A percentile compares a stretch with the other conserved stretches of the same genome.
Conservation (phyloP, 1,284 basidiomycete species). For the Volvariella surrecta region DNA sequence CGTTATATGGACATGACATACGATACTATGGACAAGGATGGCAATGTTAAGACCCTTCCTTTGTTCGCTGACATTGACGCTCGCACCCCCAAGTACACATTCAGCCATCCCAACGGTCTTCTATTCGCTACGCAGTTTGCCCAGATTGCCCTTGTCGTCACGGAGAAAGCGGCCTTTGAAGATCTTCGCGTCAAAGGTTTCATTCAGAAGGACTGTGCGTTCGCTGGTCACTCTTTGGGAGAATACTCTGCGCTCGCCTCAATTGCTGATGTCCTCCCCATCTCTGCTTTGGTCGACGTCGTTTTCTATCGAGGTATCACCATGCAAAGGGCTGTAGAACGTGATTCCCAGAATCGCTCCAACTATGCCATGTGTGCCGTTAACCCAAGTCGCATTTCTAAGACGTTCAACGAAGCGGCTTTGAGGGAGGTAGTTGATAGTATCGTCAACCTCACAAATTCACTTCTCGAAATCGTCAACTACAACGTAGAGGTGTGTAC, state of each 20-base stretch:
- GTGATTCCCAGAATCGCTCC: constrained; percentile 86
- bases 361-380: constrained; percentile 99
- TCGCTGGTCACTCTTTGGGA: constrained; percentile 96
- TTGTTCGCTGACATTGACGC: constrained; percentile 90
- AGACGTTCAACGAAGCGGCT: constrained; percentile 88
- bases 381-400: constrained; percentile 92
- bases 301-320: constrained; percentile 99
- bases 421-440: constrained; percentile 93
- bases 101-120: constrained; percentile 92
- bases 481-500: constrained; percentile 86
- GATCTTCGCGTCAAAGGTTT: constrained; percentile 97
- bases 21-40: constrained; percentile 93
- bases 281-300: constrained; percentile 94
- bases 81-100: constrained; percentile 92
- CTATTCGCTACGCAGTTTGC: constrained; percentile 98
- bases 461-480: constrained; percentile 94
- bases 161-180: constrained; percentile 96
- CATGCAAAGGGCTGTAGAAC: constrained; percentile 97
- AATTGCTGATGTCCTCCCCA: constrained; percentile 91
- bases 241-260: constrained; percentile 98
- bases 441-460: constrained; percentile 70
- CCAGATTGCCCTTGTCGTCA: constrained; percentile 96
- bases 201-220: constrained; percentile 86
- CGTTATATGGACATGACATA: constrained; percentile 99
- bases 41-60: constrained; percentile 89